Evolutionary conservation across 164 flowering plant species (phyloP), one percentile per base, ranked within the genome.

Genomic region (Stephania japonica): DNA sequence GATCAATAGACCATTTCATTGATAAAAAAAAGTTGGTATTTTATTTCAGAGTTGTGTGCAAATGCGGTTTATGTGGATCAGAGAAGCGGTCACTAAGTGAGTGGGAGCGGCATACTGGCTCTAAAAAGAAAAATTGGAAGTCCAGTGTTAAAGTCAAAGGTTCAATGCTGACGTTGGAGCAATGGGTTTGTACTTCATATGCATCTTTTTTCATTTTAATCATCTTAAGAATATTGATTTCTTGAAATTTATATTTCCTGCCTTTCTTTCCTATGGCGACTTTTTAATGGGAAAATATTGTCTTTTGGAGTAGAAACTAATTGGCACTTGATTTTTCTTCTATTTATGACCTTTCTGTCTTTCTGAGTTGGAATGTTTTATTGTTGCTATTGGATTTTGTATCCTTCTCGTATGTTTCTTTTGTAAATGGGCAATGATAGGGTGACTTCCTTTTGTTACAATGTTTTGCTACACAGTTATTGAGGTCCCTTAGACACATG

Each of bases 91-190:
- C 88, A 65, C 92, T 93, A 68, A 84, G 91, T 85, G 97, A 92
- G 38, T 96, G 99, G 98, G 98, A 93, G 72, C 75, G 88, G 25
- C 99, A 96, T 79, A 90, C 97, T 13, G 98, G 98, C 80, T 93
- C 91, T 49, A 93, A 85, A 77, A 78, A 80, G 59, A 93, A 83
- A 82, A 92, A 96, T 71, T 93, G 98, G 98, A 91, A 82, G 81
- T 78, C 82, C 21, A 91, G 91, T 81, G 85, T 96, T 73, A 86
- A 75, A 82, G 95, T 96, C 79, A 93, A 93, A 84, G 92, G 85
- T 71, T 88, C 97, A 79, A 78, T 86, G 92, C 71, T 88, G 69
- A 79, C 92, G 32, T 88, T 96, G 70, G 95, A 90, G 75, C 87
- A 90, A 84, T 96, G 99, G 99, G 99, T 96, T 69, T 70, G 98